phyloP scores from a whole-genome alignment of 2,329 filamentous ascomycete species.

The Hortaea werneckii region DNA sequence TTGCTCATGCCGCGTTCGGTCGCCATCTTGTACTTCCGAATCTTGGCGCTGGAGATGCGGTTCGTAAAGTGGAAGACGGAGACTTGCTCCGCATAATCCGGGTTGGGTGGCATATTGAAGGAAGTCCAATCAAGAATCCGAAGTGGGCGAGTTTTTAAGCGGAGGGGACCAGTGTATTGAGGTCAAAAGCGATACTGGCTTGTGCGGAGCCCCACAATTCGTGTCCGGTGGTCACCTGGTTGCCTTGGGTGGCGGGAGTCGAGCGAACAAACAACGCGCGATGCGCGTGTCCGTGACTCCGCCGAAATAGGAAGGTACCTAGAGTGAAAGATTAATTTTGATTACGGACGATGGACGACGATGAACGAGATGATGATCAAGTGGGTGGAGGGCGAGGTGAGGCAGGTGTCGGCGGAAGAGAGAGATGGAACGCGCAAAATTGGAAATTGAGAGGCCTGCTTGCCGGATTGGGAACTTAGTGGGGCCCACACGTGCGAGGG shows the following conservation, averaged over 20 bases:
- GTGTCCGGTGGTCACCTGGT: too few relatives aligned
- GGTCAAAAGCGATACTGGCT: too few relatives aligned
- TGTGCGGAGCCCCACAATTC: too few relatives aligned
- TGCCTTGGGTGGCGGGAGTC: background rate
- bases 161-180: too few relatives aligned
- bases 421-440: background rate
- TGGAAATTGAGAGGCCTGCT: background rate
- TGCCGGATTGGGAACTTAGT: background rate
- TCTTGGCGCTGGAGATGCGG: conserved; percentile 19
- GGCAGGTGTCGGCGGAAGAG: background rate
- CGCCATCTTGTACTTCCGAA: conserved; percentile 17
- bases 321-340: too few relatives aligned
- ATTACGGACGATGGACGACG: background rate
- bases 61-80: conserved; percentile 21
- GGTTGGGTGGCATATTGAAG: background rate
- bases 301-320: background rate
- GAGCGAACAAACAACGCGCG: background rate
- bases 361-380: background rate
- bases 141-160: background rate
- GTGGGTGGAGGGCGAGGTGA: background rate
- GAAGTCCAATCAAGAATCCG: too few relatives aligned
- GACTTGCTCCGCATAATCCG: conserved; percentile 4
- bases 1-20: conserved; percentile 17
- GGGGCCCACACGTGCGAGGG: too few relatives aligned
- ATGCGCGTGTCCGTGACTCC: background rate